phyloP scores from a whole-genome alignment of 1,139 yeast genomes.

The Suzukiozyma palmioleophila region DNA sequence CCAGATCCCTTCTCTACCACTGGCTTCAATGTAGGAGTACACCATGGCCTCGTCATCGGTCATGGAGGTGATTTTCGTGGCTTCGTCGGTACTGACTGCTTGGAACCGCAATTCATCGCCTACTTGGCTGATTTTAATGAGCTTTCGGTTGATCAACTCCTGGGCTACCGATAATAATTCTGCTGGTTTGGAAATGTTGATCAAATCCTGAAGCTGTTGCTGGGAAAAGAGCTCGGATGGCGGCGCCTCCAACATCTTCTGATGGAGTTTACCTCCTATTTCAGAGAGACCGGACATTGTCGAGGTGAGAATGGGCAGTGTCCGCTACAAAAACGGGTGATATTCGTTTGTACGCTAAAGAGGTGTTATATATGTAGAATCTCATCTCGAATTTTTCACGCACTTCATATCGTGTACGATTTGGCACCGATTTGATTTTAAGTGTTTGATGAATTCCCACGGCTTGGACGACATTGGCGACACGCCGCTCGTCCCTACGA shows the following conservation, averaged over 20 bases:
- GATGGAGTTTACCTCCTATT: constrained; percentile 53
- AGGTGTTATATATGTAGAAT: constrained; percentile 1
- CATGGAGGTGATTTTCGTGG: constrained; percentile 71
- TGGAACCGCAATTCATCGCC: constrained; percentile 69
- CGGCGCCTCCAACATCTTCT: constrained; percentile 51
- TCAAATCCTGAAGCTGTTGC: constrained; percentile 49
- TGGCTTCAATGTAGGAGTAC: constrained; percentile 84
- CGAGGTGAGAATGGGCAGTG: background rate
- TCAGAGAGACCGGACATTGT: constrained; percentile 32
- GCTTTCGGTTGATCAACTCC: constrained; percentile 57
- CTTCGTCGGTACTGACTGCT: constrained; percentile 64
- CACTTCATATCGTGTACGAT: background rate
- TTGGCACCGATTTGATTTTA: background rate
- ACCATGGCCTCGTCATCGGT: constrained; percentile 85
- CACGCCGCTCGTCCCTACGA: background rate
- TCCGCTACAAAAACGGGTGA: background rate
- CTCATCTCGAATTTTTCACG: constrained; percentile 1
- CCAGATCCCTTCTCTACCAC: constrained; percentile 96
- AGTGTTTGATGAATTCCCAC: background rate
- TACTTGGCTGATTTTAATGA: constrained; percentile 63
- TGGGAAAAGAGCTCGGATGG: constrained; percentile 50
- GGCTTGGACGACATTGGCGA: background rate
- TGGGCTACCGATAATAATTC: constrained; percentile 62
- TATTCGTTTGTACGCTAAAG: constrained; percentile 1
- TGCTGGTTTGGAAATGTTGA: constrained; percentile 27